Conservation (phyloP, 495 filamentous ascomycete species). For the Extremus antarcticus region DNA sequence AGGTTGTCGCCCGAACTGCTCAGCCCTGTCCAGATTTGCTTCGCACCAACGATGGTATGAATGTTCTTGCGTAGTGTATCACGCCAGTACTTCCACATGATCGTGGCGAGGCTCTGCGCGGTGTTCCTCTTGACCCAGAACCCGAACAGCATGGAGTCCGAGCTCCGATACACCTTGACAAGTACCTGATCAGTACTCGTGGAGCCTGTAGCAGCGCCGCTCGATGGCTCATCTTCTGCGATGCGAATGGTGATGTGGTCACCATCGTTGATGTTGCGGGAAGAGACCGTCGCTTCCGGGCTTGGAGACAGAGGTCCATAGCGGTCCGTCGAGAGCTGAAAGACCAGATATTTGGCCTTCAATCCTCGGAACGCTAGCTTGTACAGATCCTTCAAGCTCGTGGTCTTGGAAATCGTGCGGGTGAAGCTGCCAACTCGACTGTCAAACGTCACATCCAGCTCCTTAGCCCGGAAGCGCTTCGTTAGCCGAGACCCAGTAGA, state of each 20-base stretch:
- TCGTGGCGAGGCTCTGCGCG: constrained; percentile 16
- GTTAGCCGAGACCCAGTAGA: not conserved
- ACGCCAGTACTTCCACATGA: constrained; percentile 25
- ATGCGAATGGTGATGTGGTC: not conserved
- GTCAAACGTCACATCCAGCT: not conserved
- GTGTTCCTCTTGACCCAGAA: constrained; percentile 24
- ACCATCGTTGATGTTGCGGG: not conserved
- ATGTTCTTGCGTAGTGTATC: constrained; percentile 6
- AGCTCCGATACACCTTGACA: constrained; percentile 22
- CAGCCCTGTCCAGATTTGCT: not conserved
- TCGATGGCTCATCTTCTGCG: constrained; percentile 1
- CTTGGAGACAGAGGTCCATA: not conserved
- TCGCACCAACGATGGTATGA: not conserved
- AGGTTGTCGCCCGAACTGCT: not conserved
- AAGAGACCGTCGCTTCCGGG: not conserved
- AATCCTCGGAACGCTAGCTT: constrained; percentile 22
- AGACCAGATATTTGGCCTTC: constrained; percentile 18
- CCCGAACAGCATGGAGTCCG: constrained; percentile 12
- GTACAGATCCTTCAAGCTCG: constrained; percentile 16
- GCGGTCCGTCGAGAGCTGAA: constrained; percentile 16
- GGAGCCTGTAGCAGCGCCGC: not conserved
- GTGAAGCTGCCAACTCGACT: not conserved
- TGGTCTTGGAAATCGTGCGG: not conserved
- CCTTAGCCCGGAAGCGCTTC: not conserved
- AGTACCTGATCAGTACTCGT: constrained; percentile 11